Evolutionary conservation across 2,329 filamentous ascomycete species (phyloP), one percentile per base, ranked within the genome.

Genomic region (Penicillium capsulatum): DNA sequence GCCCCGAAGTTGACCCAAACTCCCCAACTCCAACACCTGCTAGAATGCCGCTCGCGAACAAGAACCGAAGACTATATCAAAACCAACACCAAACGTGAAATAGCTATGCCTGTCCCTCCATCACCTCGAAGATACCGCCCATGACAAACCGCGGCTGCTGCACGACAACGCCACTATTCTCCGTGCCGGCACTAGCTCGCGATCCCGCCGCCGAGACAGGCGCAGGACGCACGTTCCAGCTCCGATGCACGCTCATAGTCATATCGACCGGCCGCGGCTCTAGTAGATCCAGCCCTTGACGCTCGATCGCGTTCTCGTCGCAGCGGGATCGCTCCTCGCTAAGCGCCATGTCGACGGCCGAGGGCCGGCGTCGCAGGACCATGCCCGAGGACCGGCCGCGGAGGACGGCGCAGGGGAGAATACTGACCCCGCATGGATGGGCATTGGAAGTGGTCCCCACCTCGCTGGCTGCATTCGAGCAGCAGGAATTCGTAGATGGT

Each of bases 61-160:
- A n/a, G n/a, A n/a, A n/a, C n/a, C n/a, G n/a, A n/a, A n/a, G n/a
- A n/a, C n/a, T n/a, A n/a, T n/a, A n/a, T n/a, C n/a, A n/a, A n/a
- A n/a, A n/a, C n/a, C n/a, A n/a, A 19, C 16, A 38, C 33, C 19
- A 22, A 22, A 31, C 16, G 11, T 17, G 3, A 27, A 14, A 19
- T n/a, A n/a, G n/a, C 36, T 49, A 69, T 33, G 58, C 60, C 15
- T 50, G 47, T 9, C 64, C 66, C 43, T 71, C 69, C 66, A 72
- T 65, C 20, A 71, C 66, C 53, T 71, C 69, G 40, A 69, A 66
- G 22, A 72, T 72, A 7, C 69, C 69, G 11, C 68, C 68, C 62
- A 72, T 66, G 16, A 71, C 67, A 45, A 66, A 67, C 13, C 59
- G 52, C 13, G 65, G 65, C 45, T 58, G 58, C 26, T 43, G 39